Evolutionary conservation across 2,329 filamentous ascomycete genomes (phyloP).

Genomic region (Aulographum hederae): DNA sequence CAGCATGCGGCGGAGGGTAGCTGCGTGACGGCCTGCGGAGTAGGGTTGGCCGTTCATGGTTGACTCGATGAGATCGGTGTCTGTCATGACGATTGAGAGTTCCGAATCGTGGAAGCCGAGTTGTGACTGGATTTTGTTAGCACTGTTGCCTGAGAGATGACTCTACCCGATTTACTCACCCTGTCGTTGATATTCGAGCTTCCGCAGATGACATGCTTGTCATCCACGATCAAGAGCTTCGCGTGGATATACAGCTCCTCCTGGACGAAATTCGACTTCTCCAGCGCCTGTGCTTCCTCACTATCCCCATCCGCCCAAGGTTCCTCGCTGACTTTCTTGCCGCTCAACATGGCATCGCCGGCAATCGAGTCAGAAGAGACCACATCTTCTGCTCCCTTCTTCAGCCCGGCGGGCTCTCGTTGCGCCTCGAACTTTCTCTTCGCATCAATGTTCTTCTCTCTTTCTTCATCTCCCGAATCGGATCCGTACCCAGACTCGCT

Average conservation of each 20-base stretch:
- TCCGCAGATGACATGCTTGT: slow-evolving; percentile 68
- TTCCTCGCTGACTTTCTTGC: slow-evolving; percentile 47
- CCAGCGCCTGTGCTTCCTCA: slow-evolving; percentile 53
- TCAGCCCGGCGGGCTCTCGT: slow-evolving; percentile 18
- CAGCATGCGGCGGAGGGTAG: slow-evolving; percentile 62
- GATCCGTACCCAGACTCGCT: slow-evolving; percentile 7
- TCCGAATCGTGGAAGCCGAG: slow-evolving; percentile 82
- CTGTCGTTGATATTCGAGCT: slow-evolving; percentile 88
- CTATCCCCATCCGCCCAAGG: slow-evolving; percentile 54
- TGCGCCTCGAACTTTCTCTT: slow-evolving; percentile 27
- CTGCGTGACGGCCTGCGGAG: slow-evolving; percentile 63
- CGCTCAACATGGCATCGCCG: slow-evolving; percentile 63
- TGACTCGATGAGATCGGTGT: slow-evolving; percentile 51
- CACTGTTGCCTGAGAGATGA: background rate
- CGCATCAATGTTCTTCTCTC: slow-evolving; percentile 21
- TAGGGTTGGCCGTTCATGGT: slow-evolving; percentile 65
- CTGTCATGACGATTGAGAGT: slow-evolving; percentile 76
- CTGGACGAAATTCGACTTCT: slow-evolving; percentile 79
- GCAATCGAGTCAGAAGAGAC: slow-evolving; percentile 46
- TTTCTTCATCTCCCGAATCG: slow-evolving; percentile 13
- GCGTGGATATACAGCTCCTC: slow-evolving; percentile 93
- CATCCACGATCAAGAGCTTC: slow-evolving; percentile 80
- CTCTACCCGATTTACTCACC: slow-evolving; percentile 13
- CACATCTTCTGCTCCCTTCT: slow-evolving; percentile 11
- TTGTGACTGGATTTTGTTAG: too few species aligned